Conservation (phyloP, 208 protist species). For the Leishmania arabica region DNA sequence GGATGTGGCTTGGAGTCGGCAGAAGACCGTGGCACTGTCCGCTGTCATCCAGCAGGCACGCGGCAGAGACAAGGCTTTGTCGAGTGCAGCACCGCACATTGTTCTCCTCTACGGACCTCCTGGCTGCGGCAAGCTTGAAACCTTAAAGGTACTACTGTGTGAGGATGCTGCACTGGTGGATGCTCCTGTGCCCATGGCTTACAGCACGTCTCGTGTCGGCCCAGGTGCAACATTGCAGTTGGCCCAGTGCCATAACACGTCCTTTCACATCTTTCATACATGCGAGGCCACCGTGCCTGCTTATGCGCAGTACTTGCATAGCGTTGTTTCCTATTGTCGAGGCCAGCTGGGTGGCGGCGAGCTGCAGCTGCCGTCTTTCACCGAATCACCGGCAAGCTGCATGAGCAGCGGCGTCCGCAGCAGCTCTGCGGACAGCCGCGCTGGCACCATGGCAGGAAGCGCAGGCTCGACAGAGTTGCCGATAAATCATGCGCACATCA, state of each 20-base stretch:
- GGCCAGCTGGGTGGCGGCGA: constrained; percentile 22
- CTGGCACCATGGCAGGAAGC: neutral
- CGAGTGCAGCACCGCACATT: constrained; percentile 26
- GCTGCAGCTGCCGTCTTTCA: constrained; percentile 8
- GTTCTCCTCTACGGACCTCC: constrained; percentile 80
- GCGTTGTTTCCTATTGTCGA: constrained; percentile 26
- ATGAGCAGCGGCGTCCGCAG: neutral
- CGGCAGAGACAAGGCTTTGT: neutral
- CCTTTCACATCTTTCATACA: constrained; percentile 36
- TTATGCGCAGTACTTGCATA: constrained; percentile 33
- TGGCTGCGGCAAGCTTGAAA: constrained; percentile 74
- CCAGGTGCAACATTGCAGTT: neutral
- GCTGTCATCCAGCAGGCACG: constrained; percentile 28
- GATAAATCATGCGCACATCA: constrained; percentile 28
- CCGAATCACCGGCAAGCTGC: neutral
- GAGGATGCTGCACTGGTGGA: constrained; percentile 9
- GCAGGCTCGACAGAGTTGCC: neutral
- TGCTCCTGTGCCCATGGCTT: neutral
- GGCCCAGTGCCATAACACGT: neutral
- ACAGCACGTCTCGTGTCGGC: neutral
- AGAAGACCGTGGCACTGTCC: constrained; percentile 61
- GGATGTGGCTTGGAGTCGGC: constrained; percentile 73
- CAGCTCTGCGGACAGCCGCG: neutral
- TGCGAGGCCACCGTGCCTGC: constrained; percentile 30
- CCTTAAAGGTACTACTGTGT: constrained; percentile 49